Evolutionary conservation across 2,329 filamentous ascomycete genomes (phyloP).

Genomic region (Lachnum nothofagi): DNA sequence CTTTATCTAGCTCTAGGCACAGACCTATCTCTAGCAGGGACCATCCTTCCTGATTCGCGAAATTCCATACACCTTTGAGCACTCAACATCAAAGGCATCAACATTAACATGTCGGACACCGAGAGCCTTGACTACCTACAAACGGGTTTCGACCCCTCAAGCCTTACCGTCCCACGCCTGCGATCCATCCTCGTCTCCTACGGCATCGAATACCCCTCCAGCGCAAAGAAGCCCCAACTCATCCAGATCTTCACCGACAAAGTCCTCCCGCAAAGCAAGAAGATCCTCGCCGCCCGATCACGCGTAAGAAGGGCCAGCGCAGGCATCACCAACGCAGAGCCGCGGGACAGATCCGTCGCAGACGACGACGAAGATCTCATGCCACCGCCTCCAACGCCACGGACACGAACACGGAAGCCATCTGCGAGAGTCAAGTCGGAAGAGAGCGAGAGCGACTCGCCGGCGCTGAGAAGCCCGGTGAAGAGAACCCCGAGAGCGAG

Average conservation of each 20-base stretch:
- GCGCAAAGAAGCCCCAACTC: constrained; percentile 85
- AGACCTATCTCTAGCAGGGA: not conserved
- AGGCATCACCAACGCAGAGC: constrained; percentile 70
- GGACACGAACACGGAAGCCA: constrained; percentile 51
- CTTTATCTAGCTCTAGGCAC: no score
- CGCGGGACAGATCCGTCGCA: constrained; percentile 51
- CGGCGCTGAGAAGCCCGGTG: constrained; percentile 43
- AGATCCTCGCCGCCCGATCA: constrained; percentile 68
- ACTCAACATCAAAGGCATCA: not conserved
- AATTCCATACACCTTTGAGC: not conserved
- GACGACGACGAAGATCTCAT: constrained; percentile 56
- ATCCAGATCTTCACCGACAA: constrained; percentile 77
- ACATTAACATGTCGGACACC: constrained; percentile 54
- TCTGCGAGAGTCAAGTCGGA: constrained; percentile 47
- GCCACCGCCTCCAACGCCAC: constrained; percentile 45
- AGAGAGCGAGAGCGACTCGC: constrained; percentile 45
- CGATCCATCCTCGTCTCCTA: constrained; percentile 89
- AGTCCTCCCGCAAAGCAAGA: constrained; percentile 71
- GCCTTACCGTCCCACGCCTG: constrained; percentile 79
- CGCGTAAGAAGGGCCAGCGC: constrained; percentile 79
- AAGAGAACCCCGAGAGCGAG: constrained; percentile 53
- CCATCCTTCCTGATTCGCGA: not conserved
- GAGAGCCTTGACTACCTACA: constrained; percentile 76
- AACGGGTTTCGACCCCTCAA: constrained; percentile 76
- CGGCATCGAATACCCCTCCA: constrained; percentile 77